Evolutionary conservation across 345 rosid genomes (phyloP), one percentile per base, ranked within the genome.

Genomic region (Eucalyptus brandiana): DNA sequence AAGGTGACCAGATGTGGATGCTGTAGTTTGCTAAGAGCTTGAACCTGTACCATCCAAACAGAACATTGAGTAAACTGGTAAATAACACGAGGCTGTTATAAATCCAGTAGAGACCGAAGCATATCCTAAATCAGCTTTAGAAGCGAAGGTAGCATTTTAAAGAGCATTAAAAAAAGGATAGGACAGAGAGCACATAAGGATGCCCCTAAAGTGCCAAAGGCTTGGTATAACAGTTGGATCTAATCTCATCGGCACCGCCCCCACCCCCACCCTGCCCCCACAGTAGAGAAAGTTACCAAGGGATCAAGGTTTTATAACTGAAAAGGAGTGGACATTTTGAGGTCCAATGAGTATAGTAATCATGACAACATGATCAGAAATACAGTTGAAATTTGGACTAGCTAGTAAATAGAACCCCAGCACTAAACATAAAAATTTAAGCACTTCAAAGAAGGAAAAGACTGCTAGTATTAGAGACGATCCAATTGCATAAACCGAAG

Each of bases 1-100:
- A 96, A 88, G 89, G 96, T 95, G 56, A 94, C 95, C 49, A 96
- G 91, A 94, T 93, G 96, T 72, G 95, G 97, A 91, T 94, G 98
- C 86, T 94, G 96, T 86, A 96, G 90, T 89, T 93, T 95, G 89
- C 97, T 92, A 81, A 95, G 97, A 90, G 94, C 93, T 92, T 93
- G 94, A 90, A 94, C 96, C 98, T 96, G 89, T 48, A 86, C 18
- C 32, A 72, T 58, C 32, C 45, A 49, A 88, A 45, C 34, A 53
- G 69, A 45, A 34, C 60, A 3, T 40, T 34, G 44, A 87, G 49
- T 40, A 76, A 40, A 76, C 16, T 40, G 85, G 85, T 40, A 54
- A 6, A 87, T 37, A 30, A 87, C 60, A 13, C 6, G 4, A 53
- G 88, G 67, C 62, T 14, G 40, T 86, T 16, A 51, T 60, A 19